A percentile compares a stretch with the other conserved stretches of the same genome.
phyloP scores from a whole-genome alignment of 306 rosid species.

The Cucumis sativus region Cucumber_9930_V3 NC_026660.2:15013501-15014000 shows the following conservation, averaged over 20 bases:
- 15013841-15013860: slow-evolving; percentile 12
- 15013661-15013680: slow-evolving; percentile 11
- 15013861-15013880: slow-evolving; percentile 1
- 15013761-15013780: not conserved
- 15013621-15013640: slow-evolving; percentile 10
- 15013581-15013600: slow-evolving; percentile 10
- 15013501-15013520: slow-evolving; percentile 12
- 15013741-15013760: not conserved
- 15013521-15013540: slow-evolving; percentile 6
- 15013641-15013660: slow-evolving; percentile 5
- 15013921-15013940: slow-evolving; percentile 7
- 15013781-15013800: not conserved
- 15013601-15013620: slow-evolving; percentile 14
- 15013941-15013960: slow-evolving; percentile 9
- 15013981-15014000: slow-evolving; percentile 9
- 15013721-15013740: not conserved
- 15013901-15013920: slow-evolving; percentile 5
- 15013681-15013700: slow-evolving; percentile 13
- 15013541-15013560: slow-evolving; percentile 8
- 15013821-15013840: slow-evolving; percentile 12
- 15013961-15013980: slow-evolving; percentile 14
- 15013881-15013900: slow-evolving; percentile 12
- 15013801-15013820: slow-evolving; percentile 11
- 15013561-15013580: slow-evolving; percentile 17
- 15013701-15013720: not conserved